A percentile compares a stretch with the other conserved stretches of the same genome.
These are phyloP conservation scores for Cladosporium velox DNA, from an alignment of 2,329 filamentous ascomycete genomes.

Conservation along the genomic window DNA sequence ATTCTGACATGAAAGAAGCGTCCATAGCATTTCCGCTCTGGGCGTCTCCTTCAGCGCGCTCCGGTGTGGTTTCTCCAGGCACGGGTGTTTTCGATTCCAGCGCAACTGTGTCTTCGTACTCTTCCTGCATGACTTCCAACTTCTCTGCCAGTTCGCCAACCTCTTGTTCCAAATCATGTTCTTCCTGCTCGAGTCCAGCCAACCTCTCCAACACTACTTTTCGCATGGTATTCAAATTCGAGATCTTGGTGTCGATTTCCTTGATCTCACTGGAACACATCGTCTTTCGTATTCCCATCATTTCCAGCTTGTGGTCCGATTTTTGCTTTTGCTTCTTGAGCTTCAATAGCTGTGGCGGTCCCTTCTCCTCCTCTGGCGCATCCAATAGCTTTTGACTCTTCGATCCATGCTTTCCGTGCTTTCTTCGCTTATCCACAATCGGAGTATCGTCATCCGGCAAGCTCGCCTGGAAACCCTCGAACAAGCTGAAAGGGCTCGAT, in stretches of 20 bases:
- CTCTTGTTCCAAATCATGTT: constrained; percentile 85
- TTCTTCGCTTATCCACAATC: constrained; percentile 57
- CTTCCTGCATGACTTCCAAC: constrained; percentile 64
- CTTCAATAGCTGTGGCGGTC: constrained; percentile 68
- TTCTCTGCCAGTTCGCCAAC: constrained; percentile 63
- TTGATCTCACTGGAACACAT: constrained; percentile 96
- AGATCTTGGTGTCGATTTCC: constrained; percentile 95
- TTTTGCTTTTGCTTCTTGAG: constrained; percentile 78
- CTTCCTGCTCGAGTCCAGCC: constrained; percentile 84
- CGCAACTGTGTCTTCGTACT: constrained; percentile 53
- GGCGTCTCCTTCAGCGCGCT: constrained; percentile 46
- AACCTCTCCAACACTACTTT: constrained; percentile 86
- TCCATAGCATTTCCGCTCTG: constrained; percentile 50
- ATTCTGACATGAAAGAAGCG: constrained; percentile 90
- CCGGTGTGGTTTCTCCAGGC: constrained; percentile 25
- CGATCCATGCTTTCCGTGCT: constrained; percentile 67
- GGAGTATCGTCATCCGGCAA: constrained; percentile 65
- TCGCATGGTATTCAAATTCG: constrained; percentile 89
- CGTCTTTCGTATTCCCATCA: constrained; percentile 90
- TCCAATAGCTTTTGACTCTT: constrained; percentile 74
- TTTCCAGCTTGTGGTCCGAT: constrained; percentile 83
- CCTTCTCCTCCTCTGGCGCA: constrained; percentile 60
- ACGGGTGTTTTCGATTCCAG: constrained; percentile 44
- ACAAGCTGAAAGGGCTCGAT: constrained; percentile 84
- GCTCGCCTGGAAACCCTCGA: constrained; percentile 93